Evolutionary conservation across 2,329 filamentous ascomycete species (phyloP), one percentile per base, ranked within the genome.

Genomic region (Chrysoporthe puriensis): DNA sequence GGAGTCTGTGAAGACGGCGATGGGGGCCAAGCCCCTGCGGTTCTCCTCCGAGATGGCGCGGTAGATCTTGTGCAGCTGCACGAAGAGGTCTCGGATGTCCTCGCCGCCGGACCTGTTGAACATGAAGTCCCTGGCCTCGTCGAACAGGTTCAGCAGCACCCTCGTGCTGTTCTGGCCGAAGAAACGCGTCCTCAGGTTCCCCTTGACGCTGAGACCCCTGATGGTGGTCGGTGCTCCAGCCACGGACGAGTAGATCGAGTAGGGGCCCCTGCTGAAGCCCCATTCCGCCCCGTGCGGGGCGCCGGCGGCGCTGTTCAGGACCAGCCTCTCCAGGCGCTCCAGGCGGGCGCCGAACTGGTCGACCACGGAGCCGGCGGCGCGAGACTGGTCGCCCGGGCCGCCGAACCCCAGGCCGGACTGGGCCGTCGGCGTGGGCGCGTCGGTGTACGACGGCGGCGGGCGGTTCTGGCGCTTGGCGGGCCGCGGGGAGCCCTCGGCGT

Each of bases 1-100:
- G n/a, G 85, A 87, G 71, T 87, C 84, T 40, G 86, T 85, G 71
- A 83, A 87, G 43, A 87, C 85, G 3, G 83, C 79, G 57, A 87
- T 86, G 0, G 85, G 85, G 5, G 81, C 76, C 52, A 85, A 75
- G 0, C 79, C 80, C 71, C 82, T 81, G 64, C 77, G 77, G 71
- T 83, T 81, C 42, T 84, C 81, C 61, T 83, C 80, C 70, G 83
- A 82, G 9, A 87, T 75, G 16, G 79, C 75, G 69, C 77, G 81
- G 72, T 86, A 81, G 48, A 86, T 79, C 57, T 80, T 79, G 64
- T 82, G 79, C 57, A 86, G 80, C 59, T 78, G 79, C 26, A 76
- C 68, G 63, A 87, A 80, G 46, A 83, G 71, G 26, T 84, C 81
- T 40, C 77, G 73, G 40, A 82, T 77, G 40, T 79, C 77, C 61